Conservation (phyloP, 1,284 basidiomycete species). For the Cystobasidium slooffiae region DNA sequence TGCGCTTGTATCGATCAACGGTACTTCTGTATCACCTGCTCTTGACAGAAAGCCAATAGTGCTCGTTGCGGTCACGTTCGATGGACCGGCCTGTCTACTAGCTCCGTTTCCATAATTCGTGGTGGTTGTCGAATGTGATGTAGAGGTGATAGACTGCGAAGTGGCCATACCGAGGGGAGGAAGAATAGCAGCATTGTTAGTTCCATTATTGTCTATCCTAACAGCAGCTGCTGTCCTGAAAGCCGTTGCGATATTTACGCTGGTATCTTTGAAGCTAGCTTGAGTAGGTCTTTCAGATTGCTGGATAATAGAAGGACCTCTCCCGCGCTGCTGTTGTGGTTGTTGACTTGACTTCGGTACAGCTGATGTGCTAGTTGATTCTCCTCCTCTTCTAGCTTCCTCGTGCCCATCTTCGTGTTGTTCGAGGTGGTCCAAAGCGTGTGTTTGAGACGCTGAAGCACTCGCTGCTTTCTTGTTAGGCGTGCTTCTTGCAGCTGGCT, state of each 20-base stretch:
- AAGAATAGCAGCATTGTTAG: conserved; percentile 33
- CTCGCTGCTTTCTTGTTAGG: not conserved
- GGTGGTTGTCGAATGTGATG: not conserved
- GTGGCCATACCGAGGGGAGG: not conserved
- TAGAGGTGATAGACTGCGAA: conserved; percentile 5
- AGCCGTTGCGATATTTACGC: conserved; percentile 79
- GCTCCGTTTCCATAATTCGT: not conserved
- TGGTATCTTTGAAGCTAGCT: conserved; percentile 63
- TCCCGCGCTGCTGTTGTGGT: conserved; percentile 28
- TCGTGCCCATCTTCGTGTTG: not conserved
- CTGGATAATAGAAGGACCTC: conserved; percentile 22
- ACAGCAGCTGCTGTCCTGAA: conserved; percentile 60
- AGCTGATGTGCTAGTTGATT: no score
- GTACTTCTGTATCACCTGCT: conserved; percentile 13
- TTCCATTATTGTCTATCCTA: conserved; percentile 41
- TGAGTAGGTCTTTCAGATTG: conserved; percentile 23
- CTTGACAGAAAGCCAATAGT: conserved; percentile 2
- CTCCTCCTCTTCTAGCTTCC: no score
- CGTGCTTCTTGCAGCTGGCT: conserved; percentile 56
- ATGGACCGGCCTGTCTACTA: not conserved
- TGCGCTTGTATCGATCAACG: not conserved
- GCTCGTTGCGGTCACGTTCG: not conserved
- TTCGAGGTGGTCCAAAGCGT: not conserved
- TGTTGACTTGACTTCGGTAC: not conserved
- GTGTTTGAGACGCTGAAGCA: not conserved